Evolutionary conservation across 129 eudicot genomes (phyloP), one percentile per base, ranked within the genome.

Genomic region (Sambucus nigra): DNA sequence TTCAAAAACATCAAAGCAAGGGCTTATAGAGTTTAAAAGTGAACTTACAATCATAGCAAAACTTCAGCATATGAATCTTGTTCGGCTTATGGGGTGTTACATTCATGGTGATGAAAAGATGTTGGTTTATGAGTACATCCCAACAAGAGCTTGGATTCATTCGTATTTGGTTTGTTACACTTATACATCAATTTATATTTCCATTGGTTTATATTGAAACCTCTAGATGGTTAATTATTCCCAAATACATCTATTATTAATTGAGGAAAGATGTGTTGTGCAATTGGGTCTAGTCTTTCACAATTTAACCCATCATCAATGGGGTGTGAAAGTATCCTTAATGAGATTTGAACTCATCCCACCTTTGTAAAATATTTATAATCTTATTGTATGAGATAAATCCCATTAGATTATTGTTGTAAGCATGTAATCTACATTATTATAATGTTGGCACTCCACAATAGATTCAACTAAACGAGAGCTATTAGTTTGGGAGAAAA

Each of bases 61-160:
- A 60, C 59, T 72, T 25, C 77, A 72, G 20, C 77, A 72, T 29
- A 61, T 46, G 5, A 72, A 72, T 45, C 68, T 72, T 16, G 78
- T 72, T 23, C 50, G 51, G 14, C 33, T 67, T 18, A 13, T 47
- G 5, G 72, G 72, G 5, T 66, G 61, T 20, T 56, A 65, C 58
- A 35, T 66, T 25, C 65, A 40, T 41, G 60, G 55, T 39, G 66
- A 49, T 3, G 66, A 67, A 39, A 66, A 56, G 15, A 66, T 66
- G 72, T 9, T 66, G 33, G 24, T 66, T 40, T 66, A 66, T 55
- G 71, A 66, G 7, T 66, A 55, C 58, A 55, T 66, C 57, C 40
- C 14, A 66, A 66, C 50, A 55, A 42, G 39, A 66, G 71, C 61
- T 50, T 66, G 17, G 72, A 66, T 39, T 57, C 39, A 59, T 68